Conservation (phyloP, 2,329 filamentous ascomycete species). For the Paracorniculantispora psalliotae region DNA sequence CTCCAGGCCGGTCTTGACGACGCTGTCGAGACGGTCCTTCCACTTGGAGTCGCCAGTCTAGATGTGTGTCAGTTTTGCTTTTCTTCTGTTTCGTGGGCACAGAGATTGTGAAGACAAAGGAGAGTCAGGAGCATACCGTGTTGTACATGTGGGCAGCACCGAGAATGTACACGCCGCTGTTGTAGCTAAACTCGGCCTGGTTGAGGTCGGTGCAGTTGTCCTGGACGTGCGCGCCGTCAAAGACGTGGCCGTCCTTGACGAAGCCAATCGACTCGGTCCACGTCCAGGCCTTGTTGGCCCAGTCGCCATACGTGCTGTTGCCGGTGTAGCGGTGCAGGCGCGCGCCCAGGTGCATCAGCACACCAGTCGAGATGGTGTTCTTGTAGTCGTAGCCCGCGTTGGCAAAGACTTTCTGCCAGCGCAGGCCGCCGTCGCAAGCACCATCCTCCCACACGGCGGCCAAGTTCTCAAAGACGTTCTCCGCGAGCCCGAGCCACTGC, state of each 20-base stretch:
- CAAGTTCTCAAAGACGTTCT: slow-evolving; percentile 57
- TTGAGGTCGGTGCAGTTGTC: slow-evolving; percentile 51
- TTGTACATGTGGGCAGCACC: slow-evolving; percentile 61
- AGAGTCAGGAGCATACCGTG: slow-evolving; percentile 29
- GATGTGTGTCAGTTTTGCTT: background rate
- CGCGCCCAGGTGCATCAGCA: slow-evolving; percentile 59
- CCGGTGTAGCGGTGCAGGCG: slow-evolving; percentile 66
- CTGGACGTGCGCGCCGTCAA: slow-evolving; percentile 49
- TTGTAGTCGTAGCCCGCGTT: slow-evolving; percentile 62
- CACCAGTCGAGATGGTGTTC: slow-evolving; percentile 53
- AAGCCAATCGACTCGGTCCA: slow-evolving; percentile 53
- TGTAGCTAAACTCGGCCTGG: slow-evolving; percentile 27
- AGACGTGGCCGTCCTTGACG: slow-evolving; percentile 55
- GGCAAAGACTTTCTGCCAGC: slow-evolving; percentile 73
- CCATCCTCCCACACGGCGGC: slow-evolving; percentile 23
- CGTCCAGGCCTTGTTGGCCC: slow-evolving; percentile 59
- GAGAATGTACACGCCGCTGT: slow-evolving; percentile 2
- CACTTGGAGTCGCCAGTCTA: slow-evolving; percentile 48
- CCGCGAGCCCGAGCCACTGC: slow-evolving; percentile 67
- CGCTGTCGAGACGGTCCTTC: slow-evolving; percentile 42
- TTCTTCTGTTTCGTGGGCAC: no score
- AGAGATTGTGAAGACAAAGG: no score
- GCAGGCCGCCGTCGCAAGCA: slow-evolving; percentile 64
- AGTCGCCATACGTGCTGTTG: slow-evolving; percentile 59
- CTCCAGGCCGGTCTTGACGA: slow-evolving; percentile 31